Evolutionary conservation across 1,284 basidiomycete genomes (phyloP), one percentile per base, ranked within the genome.

Genomic region (Irpex rosettiformis): DNA sequence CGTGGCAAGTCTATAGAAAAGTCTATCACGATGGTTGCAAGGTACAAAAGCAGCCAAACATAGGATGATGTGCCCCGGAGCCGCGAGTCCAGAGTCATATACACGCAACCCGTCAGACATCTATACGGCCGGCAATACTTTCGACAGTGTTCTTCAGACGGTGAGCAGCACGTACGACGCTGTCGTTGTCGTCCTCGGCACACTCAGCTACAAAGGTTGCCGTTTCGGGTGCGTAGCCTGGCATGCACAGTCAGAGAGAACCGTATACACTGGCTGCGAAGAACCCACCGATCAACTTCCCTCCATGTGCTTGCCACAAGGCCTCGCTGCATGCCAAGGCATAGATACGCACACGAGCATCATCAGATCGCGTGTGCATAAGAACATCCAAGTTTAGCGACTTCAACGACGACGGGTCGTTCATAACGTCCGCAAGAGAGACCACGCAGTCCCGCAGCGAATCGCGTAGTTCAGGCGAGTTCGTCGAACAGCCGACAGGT

Each of bases 331-430:
- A 88, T 16, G 77, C 71, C 48, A 98, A 74, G 1, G 94, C 91
- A 52, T 84, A 81, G 8, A 93, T 70, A 10, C 93, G 84, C 21
- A 86, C 72, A 25, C 78, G 75, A 2, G 81, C 73, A 58, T 91
- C 85, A 57, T 96, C 93, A 2, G 90, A 88, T 7, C 95, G 88
- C 0, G 93, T 94, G 59, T 91, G 84, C 84, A 94, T 89, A 57
- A 98, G 82, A n/a, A 98, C 73, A 45, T 86, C 81, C 27, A 90
- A 78, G 76, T 98, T 97, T 71, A 96, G 77, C 7, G 79, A 72
- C 70, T 97, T 96, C 62, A 96, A 80, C 24, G 90, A 75, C 2
- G 79, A 65, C 73, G 89, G 77, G 75, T 91, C 78, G 66, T 79
- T 72, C 8, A 81, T 76, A 43, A 78, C 74, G 0, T 84, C 82